Evolutionary conservation across 2,329 filamentous ascomycete genomes (phyloP), one percentile per base, ranked within the genome.

Genomic region (Hymenoscyphus infarciens): DNA sequence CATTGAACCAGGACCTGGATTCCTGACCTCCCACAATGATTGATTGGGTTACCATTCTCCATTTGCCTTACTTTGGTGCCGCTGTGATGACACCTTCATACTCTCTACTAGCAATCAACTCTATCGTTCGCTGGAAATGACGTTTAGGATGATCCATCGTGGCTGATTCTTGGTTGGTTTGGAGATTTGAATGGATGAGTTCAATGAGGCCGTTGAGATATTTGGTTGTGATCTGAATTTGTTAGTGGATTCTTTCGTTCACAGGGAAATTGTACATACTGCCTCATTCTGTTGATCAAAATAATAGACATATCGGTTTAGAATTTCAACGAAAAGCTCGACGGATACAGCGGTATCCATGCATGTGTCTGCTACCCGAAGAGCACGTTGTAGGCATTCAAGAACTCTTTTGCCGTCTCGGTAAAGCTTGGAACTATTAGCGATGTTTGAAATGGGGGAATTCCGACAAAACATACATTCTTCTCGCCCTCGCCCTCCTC

Each of bases 261-360:
- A 4, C 1, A 6, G 8, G 16, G 7, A 19, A 16, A 10, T 16
- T 15, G 7, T 1, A 60, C 82, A 77, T 76, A 85, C 95, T 68
- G 93, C 93, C 78, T 99, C 95, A 77, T 99, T 99, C 75, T 97
- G 92, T 76, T 99, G 94, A 77, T 99, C 95, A 79, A 97, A 99
- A 80, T 98, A 99, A 77, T 99, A 99, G 60, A 98, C 93, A 75
- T 99, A 99, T 76, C 95, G 87, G 76, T 99, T 97, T 61, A 99
- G 80, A 67, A 99, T 99, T 79, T 99, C 95, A 62, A 99, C 94
- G 77, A 99, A 99, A 57, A 99, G 83, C 78, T 99, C 96, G 56
- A 99, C 95, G 2, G 92, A 97, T 3, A 97, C 92, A 6, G 92
- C 92, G 7, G 93, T 95, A 77, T 99, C 96, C 95, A 99, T 99